These are phyloP conservation scores for Blastomyces parvus DNA, from an alignment of 2,329 filamentous ascomycete genomes.

Conservation along the genomic window DNA sequence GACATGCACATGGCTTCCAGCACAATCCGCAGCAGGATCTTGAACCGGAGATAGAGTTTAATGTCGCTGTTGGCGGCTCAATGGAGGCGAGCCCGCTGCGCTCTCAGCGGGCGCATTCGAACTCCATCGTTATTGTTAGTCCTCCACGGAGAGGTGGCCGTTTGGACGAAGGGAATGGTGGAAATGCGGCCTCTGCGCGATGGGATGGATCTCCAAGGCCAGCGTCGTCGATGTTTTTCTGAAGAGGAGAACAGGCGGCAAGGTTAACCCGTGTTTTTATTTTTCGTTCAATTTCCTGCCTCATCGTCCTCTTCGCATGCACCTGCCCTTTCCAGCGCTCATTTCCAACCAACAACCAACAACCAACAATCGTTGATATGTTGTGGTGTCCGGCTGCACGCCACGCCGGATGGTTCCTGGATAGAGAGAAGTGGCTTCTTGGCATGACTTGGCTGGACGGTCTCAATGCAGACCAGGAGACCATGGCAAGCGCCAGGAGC, in stretches of 20 bases:
- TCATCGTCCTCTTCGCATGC: background rate
- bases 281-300: background rate
- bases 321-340: background rate
- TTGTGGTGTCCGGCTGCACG: background rate
- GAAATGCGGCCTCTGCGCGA: background rate
- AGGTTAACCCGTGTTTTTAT: background rate
- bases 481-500: background rate
- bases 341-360: background rate
- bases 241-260: background rate
- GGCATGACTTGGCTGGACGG: background rate
- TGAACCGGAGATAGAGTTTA: conserved; percentile 5
- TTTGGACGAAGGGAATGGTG: background rate
- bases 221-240: background rate
- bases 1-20: background rate
- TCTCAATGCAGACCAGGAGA: background rate
- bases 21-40: background rate
- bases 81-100: conserved; percentile 5
- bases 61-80: conserved; percentile 2
- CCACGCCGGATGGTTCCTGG: background rate
- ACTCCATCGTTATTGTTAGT: conserved; percentile 2
- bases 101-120: conserved; percentile 6
- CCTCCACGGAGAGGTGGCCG: background rate
- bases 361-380: background rate
- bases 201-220: conserved; percentile 1
- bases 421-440: background rate